Base-by-base conservation (phyloP, 768 basidiomycete genomes). In the Mrakia frigida region DNA sequence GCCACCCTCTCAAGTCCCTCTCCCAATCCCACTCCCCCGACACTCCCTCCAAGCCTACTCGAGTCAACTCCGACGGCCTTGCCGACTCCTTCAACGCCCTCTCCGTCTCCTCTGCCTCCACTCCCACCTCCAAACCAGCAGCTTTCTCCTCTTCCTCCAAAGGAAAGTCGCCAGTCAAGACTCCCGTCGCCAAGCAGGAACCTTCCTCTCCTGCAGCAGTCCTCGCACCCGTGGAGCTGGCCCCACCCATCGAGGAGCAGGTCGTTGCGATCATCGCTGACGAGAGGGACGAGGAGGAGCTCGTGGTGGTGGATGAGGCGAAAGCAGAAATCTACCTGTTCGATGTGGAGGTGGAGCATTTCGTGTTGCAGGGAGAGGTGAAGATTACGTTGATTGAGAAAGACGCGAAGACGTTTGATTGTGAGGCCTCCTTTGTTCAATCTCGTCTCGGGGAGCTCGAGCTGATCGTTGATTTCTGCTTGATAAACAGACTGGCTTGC, bases 261-360 rank as follows among this genome's bases (percentile, higher is more conserved):
- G 52, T 77, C 72, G 60, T 52, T 46, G 70, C 76, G 25, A 63
- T 77, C 72, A 39, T 77, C 23, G 50, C 56, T 14, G 70, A 71
- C 28, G 33, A 41, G 52, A 31, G 39, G 70, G 71, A 75, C 46
- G 70, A 67, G 41, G 81, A 82, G 68, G 83, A 83, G 61, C 83
- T 82, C 2, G 82, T 82, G 2, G 78, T 82, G 39, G 76, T 82
- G 21, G 78, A 80, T 56, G 78, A 78, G 43, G 81, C 79, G 21
- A 37, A 76, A 14, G 84, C 83, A 0, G 85, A 85, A 63, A 79
- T 85, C 21, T 85, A 85, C 77, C 79, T 85, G 2, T 86, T 83
- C 79, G 85, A 86, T 76, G 81, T 81, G 10, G 83, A 83, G 53
- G 81, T 84, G 16, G 85, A 84, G 60, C 79, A 84, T 39, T 86